These are phyloP conservation scores for Cytospora chrysosperma DNA, from an alignment of 2,329 filamentous ascomycete genomes.

Conservation along the genomic window DNA sequence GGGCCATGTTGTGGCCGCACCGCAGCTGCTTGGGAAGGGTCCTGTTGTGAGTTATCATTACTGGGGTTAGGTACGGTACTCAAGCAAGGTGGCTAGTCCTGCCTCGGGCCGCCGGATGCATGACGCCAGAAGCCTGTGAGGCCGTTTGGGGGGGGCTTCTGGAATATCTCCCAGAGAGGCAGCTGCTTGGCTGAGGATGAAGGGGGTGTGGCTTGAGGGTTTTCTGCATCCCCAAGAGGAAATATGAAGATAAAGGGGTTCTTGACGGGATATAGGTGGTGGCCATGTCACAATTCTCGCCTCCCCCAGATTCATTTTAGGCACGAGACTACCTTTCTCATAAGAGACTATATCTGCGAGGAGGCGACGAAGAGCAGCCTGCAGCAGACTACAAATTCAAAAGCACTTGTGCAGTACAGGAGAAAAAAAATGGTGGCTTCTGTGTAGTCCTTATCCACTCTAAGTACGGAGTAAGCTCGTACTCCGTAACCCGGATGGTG, in stretches of 20 bases:
- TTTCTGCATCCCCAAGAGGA: background rate
- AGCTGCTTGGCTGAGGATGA: background rate
- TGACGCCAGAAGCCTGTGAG: background rate
- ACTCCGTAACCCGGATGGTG: too few relatives aligned
- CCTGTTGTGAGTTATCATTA: too few relatives aligned
- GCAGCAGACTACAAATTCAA: background rate
- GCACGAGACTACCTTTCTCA: too few relatives aligned
- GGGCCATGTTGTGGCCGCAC: background rate
- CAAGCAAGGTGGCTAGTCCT: background rate
- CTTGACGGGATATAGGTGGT: too few relatives aligned
- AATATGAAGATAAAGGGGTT: background rate
- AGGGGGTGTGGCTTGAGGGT: background rate
- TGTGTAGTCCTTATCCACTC: background rate
- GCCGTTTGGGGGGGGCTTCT: too few relatives aligned
- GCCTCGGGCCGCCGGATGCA: background rate
- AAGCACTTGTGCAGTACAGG: background rate
- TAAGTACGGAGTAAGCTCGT: too few relatives aligned
- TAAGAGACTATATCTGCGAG: too few relatives aligned
- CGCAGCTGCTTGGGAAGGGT: constrained; percentile 1
- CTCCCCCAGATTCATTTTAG: too few relatives aligned
- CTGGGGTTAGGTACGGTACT: too few relatives aligned
- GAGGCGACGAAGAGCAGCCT: background rate
- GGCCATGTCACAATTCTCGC: background rate
- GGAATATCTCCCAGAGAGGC: background rate
- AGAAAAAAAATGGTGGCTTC: too few relatives aligned